Base-by-base conservation (phyloP, 495 filamentous ascomycete genomes). In the Delitschia confertaspora region DNA sequence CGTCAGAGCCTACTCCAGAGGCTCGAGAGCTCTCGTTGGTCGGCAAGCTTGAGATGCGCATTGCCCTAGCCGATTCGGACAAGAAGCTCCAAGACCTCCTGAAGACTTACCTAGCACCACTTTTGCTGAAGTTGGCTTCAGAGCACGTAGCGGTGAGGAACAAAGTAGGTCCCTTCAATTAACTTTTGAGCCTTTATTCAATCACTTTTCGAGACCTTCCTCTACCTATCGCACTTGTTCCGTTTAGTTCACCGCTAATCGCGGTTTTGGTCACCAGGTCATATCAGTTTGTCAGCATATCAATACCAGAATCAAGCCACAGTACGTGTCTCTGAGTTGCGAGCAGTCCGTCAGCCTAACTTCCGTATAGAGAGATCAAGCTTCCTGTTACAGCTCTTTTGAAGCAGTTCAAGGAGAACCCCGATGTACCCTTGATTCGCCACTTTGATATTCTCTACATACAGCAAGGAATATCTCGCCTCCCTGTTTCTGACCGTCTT, bases 381-480 rank as follows among this genome's bases (percentile, higher is more conserved):
- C 71, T 98, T 7, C 91, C 91, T 8, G 88, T 98, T 19, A 71
- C 75, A 6, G 76, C 79, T 13, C 71, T 98, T 18, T 61, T 95
- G 44, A 83, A 83, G 51, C 91, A 95, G 58, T 95, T 89, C 71
- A 95, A 95, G 57, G 80, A 81, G 17, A 76, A 78, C 38, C 73
- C 67, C 8, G 59, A 68, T 5, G 69, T 69, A 31, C 69, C 82
- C 2, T 72, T 95, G 5, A 73, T 98, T 37, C 76, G 83, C 45
- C 83, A 94, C 57, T 85, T 94, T 61, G 91, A 95, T 67, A 61
- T 96, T 38, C 67, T 82, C 22, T 94, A 93, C 62, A 79, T 95
- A 22, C 85, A 93, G 55, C 83, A 91, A 60, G 88, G 89, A 24
- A 68, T 95, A 31, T 71, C 76, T 30, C 76, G 88, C 19, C 65